Percentiles rank a stretch among this genome's conserved stretches.
These are phyloP conservation scores for Fusarium denticulatum DNA, from an alignment of 2,329 filamentous ascomycete species.

Conservation along the genomic window DNA sequence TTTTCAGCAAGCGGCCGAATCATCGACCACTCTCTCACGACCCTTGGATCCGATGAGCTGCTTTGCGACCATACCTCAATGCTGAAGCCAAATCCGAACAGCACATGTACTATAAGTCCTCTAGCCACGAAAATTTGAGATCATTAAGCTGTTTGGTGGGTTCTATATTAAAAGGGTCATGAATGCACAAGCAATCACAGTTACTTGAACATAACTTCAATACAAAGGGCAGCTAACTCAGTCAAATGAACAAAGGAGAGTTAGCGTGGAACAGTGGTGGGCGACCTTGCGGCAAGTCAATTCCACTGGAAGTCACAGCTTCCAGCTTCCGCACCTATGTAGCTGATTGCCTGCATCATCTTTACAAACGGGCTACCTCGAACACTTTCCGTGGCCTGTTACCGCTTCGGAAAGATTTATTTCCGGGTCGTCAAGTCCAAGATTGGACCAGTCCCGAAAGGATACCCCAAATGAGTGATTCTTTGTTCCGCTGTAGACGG, in stretches of 20 bases:
- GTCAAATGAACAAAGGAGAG: neutral
- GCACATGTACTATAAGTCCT: neutral
- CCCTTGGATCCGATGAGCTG: neutral
- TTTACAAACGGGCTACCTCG: neutral
- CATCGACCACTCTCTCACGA: fast-evolving
- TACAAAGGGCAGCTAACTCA: neutral
- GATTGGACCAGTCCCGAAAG: neutral
- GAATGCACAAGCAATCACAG: neutral
- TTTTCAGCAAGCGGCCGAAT: neutral
- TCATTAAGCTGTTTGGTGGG: too few relatives aligned
- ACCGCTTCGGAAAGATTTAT: neutral
- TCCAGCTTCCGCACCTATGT: neutral
- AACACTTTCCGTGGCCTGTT: neutral
- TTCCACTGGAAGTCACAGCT: neutral
- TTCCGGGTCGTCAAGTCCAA: neutral
- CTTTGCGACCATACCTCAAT: neutral
- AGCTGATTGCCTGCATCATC: neutral
- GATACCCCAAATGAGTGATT: neutral
- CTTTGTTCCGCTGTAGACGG: neutral
- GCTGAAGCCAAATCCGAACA: neutral
- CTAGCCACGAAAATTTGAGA: neutral
- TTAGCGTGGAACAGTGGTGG: neutral
- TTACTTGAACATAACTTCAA: neutral
- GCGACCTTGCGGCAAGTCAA: neutral
- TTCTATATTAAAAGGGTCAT: neutral